phyloP scores from a whole-genome alignment of 2,329 filamentous ascomycete genomes.

The Epichloe gansuensis region DNA sequence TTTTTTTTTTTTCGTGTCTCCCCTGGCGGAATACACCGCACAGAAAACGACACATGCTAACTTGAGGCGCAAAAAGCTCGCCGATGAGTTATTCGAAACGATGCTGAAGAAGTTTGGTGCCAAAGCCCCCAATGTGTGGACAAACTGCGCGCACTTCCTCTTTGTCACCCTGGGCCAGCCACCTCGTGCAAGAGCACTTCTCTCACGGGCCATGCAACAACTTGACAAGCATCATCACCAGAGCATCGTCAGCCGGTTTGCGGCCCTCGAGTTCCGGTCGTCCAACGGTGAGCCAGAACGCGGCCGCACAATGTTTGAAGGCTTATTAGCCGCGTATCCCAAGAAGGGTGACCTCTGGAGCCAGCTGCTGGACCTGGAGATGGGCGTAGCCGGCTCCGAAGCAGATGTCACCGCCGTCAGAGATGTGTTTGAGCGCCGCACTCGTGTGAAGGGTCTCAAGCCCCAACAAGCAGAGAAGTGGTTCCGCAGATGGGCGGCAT shows the following conservation, averaged over 20 bases:
- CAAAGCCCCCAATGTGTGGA: constrained; percentile 68
- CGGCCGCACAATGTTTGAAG: constrained; percentile 89
- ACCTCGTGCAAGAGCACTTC: constrained; percentile 62
- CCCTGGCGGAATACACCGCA: not conserved
- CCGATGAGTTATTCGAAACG: constrained; percentile 73
- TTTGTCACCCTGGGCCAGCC: constrained; percentile 59
- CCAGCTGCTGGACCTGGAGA: constrained; percentile 78
- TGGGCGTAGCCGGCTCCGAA: constrained; percentile 40
- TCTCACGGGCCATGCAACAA: constrained; percentile 74
- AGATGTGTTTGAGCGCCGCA: constrained; percentile 71
- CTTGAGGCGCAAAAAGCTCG: constrained; percentile 46
- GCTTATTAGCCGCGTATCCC: constrained; percentile 68
- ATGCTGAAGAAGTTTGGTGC: constrained; percentile 85
- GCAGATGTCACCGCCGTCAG: constrained; percentile 47
- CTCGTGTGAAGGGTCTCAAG: constrained; percentile 58
- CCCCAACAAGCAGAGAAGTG: constrained; percentile 71
- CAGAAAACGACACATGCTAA: not conserved
- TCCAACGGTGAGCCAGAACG: constrained; percentile 73
- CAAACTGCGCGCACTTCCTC: constrained; percentile 90
- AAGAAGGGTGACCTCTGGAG: constrained; percentile 92
- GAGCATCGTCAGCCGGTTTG: constrained; percentile 74
- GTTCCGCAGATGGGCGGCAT: constrained; percentile 85
- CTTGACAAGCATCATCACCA: constrained; percentile 53
- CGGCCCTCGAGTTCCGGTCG: constrained; percentile 80
- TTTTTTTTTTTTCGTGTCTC: not conserved